Evolutionary conservation across 2,329 filamentous ascomycete genomes (phyloP).

Genomic region (Parafenestella ontariensis): DNA sequence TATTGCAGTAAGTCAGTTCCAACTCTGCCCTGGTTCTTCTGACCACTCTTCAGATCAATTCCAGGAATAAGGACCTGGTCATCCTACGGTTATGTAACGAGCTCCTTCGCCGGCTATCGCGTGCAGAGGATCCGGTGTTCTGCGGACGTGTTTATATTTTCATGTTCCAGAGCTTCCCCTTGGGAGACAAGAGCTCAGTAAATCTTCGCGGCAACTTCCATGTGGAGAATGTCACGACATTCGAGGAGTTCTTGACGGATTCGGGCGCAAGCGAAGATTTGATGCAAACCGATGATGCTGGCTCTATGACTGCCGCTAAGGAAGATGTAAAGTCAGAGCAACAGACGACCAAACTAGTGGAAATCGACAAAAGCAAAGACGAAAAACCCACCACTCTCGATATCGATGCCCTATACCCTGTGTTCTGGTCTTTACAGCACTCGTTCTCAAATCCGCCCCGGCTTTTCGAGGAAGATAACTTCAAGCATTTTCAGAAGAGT

Average conservation of each 20-base stretch:
- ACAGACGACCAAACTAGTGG: slow-evolving; percentile 47
- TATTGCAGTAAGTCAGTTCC: slow-evolving; percentile 67
- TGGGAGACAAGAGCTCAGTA: slow-evolving; percentile 96
- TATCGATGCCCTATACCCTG: slow-evolving; percentile 78
- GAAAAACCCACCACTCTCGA: slow-evolving; percentile 61
- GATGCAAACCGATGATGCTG: slow-evolving; percentile 72
- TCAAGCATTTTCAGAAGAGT: slow-evolving; percentile 69
- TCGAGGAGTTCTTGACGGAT: slow-evolving; percentile 64
- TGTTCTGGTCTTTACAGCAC: slow-evolving; percentile 93
- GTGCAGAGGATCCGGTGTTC: slow-evolving; percentile 95
- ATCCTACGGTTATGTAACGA: slow-evolving; percentile 97
- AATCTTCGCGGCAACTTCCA: slow-evolving; percentile 97
- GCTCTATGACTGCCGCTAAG: slow-evolving; percentile 30
- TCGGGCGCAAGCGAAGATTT: slow-evolving; percentile 54
- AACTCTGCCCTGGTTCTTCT: slow-evolving; percentile 22
- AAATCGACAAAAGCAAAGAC: slow-evolving; percentile 56
- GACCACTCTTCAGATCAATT: slow-evolving; percentile 38
- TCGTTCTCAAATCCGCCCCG: slow-evolving; percentile 89
- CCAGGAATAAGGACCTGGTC: slow-evolving; percentile 77
- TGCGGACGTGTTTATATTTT: slow-evolving; percentile 98
- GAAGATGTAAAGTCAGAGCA: slow-evolving; percentile 48
- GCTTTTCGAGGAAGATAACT: slow-evolving; percentile 75
- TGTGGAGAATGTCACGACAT: slow-evolving; percentile 89
- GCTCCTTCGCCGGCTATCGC: slow-evolving; percentile 87
- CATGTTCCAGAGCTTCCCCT: slow-evolving; percentile 95